Evolutionary conservation across 2,329 filamentous ascomycete species (phyloP), one percentile per base, ranked within the genome.

Genomic region (Shiraia bambusicola): DNA sequence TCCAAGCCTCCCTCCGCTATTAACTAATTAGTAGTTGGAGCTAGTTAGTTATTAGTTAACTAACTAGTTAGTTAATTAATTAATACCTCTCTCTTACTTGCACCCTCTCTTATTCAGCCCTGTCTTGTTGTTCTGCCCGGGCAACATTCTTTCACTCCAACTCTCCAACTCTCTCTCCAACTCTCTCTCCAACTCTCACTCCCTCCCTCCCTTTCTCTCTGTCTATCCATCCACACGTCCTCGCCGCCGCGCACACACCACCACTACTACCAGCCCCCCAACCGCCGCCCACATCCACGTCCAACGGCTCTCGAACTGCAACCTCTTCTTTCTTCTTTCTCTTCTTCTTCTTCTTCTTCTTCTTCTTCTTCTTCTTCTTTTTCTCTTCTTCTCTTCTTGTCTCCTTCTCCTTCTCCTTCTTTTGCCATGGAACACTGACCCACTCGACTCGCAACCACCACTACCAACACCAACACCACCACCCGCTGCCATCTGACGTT

Each of bases 391-490:
- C 49, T 49, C 44, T 45, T 43, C 30, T 48, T 37, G 32, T 34
- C 19, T 22, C 8, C 8, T 8, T 5, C 19, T 5, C 19, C 8
- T 8, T 22, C 4, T 22, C 19, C 19, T 33, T 22, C 30, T 19
- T 31, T 15, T 42, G 57, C 48, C 61, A 66, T 67, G 65, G 61
- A 61, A 59, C 58, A 59, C 49, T 66, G 59, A 63, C 51, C 52
- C 58, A 61, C 52, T 46, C 56, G 49, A 51, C 49, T 49, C 52
- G 30, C 37, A 49, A 55, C 50, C 34, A 45, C 42, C 49, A 37
- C 49, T 40, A 39, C 38, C 37, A 42, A 32, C 46, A 45, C 34
- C 46, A 26, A 10, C 45, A 42, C 42, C 45, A 29, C 34, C 35
- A 26, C 25, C 40, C 42, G 13, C 38, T 14, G 22, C 33, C 24